Evolutionary conservation across 306 rosid species (phyloP), one percentile per base, ranked within the genome.

Genomic region (Lablab purpureus): DNA sequence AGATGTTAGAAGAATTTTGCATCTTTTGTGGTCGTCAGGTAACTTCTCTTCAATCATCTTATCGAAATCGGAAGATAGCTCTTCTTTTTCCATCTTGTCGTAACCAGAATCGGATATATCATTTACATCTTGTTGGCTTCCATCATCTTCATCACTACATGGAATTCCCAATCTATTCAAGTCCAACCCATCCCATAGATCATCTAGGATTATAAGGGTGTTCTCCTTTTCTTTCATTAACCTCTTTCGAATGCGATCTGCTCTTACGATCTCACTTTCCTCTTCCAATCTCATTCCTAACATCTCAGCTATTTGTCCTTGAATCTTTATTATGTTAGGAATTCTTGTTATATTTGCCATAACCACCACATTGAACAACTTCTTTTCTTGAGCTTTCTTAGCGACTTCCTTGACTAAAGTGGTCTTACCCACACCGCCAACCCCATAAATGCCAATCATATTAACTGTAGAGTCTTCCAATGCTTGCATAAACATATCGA

Each of bases 401-500:
- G 46, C 79, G 25, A 74, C 54, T 74, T 74, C 69, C 13, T 62
- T 62, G 2, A 75, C 41, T 28, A 75, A 62, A 60, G 80, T 75
- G 63, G 58, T 75, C 62, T 75, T 75, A 30, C 72, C 72, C 18
- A 75, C 80, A 75, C 80, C 80, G 28, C 50, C 58, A n/a, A 25
- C 18, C 34, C 72, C 80, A 5, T 75, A 22, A 23, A 75, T 28
- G n/a, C 80, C 80, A 60, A 75, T 30, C 72, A 46, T 60, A 11
- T 43, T 75, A 17, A 75, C 13, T 7, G 71, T 75, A 22, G 71
- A 75, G 41, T 75, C 80, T 62, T 75, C 80, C 13, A 75, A 23
- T 62, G 55, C 28, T 62, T 62, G 17, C 71, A 75, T 75, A 46
- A 63, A 62, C 23, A 0, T 11, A 25, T 62, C 71, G 14, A 46